These are phyloP conservation scores for Trypethelium eluteriae DNA, from an alignment of 495 filamentous ascomycete species.

Conservation along the genomic window DNA sequence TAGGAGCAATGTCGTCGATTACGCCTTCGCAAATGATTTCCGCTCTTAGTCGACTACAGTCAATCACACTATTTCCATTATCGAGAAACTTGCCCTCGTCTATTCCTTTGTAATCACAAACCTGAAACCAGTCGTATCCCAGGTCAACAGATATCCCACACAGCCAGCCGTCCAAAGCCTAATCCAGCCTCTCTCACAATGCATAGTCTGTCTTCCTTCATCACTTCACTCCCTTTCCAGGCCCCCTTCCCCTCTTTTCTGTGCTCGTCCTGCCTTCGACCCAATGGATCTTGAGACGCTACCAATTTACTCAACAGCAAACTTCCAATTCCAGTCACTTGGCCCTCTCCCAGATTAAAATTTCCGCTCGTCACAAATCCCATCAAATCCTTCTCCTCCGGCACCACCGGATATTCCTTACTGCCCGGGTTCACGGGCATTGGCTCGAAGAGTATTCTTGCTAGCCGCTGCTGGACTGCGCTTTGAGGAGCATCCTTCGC, in stretches of 20 bases:
- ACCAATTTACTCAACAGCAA: conserved; percentile 55
- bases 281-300: conserved; percentile 17
- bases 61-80: no score
- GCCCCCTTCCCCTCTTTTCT: conserved; percentile 17
- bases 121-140: conserved; percentile 22
- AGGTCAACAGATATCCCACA: conserved; percentile 56
- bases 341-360: conserved; percentile 71
- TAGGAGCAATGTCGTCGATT: no score
- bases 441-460: conserved; percentile 31
- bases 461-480: conserved; percentile 31
- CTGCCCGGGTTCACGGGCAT: conserved; percentile 34
- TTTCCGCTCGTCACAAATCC: conserved; percentile 88
- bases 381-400: conserved; percentile 68
- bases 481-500: conserved; percentile 25
- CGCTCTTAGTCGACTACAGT: no score
- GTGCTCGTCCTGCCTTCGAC: background rate
- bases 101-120: no score
- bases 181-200: conserved; percentile 75
- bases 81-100: no score
- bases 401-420: conserved; percentile 56
- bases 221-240: conserved; percentile 28
- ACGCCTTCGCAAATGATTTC: no score
- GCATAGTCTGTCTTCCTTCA: conserved; percentile 49
- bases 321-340: conserved; percentile 66
- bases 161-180: conserved; percentile 64